Evolutionary conservation across 345 rosid species (phyloP).

Genomic region (Gossypium ekmanianum): DNA sequence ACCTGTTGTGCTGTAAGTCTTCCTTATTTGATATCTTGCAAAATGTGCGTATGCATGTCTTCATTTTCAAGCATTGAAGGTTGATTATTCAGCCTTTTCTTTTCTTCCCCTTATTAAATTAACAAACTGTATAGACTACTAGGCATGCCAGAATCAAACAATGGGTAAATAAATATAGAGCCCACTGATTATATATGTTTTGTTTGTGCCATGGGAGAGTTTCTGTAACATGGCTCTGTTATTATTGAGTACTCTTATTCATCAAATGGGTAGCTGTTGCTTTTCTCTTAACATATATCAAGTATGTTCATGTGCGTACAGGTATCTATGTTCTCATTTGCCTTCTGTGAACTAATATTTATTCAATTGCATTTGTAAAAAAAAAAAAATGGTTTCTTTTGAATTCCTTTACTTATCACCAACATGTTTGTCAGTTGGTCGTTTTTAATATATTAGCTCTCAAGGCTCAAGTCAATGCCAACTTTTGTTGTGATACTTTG

Average conservation of each 20-base stretch:
- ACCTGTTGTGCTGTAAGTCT: conserved; percentile 86
- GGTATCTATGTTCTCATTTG: neutral
- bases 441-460: neutral
- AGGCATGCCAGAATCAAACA: neutral
- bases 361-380: conserved; percentile 1
- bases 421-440: neutral
- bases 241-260: neutral
- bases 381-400: neutral
- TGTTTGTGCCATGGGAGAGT: neutral
- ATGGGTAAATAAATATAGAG: neutral
- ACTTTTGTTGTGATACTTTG: neutral
- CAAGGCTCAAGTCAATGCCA: neutral
- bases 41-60: neutral
- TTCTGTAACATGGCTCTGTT: neutral
- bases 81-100: neutral
- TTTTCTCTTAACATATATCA: neutral
- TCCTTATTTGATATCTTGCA: conserved; percentile 2
- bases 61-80: neutral
- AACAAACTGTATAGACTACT: neutral
- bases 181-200: neutral
- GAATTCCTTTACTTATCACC: neutral
- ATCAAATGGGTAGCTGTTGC: neutral
- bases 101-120: neutral
- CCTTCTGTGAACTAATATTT: neutral
- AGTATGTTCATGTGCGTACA: neutral